phyloP scores from a whole-genome alignment of 805 yeast species.

The Wickerhamiella sergipiensis region DNA sequence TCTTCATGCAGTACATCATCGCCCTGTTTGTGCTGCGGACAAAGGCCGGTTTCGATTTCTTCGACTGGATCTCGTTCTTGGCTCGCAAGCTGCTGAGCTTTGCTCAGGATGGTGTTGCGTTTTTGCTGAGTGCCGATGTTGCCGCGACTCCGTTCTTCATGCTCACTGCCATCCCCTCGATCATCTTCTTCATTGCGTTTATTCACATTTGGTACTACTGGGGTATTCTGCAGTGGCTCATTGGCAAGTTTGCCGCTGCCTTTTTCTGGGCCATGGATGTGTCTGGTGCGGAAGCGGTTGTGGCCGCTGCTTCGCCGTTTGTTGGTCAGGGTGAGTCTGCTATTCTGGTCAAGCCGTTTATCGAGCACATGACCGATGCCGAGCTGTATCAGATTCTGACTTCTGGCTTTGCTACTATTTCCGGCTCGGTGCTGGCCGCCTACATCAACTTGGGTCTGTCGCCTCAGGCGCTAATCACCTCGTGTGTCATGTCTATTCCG shows the following conservation, averaged over 20 bases:
- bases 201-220: conserved; percentile 46
- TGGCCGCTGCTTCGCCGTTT: conserved; percentile 55
- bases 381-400: conserved; percentile 51
- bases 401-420: conserved; percentile 50
- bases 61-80: conserved; percentile 44
- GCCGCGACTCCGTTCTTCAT: conserved; percentile 35
- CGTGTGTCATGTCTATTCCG: conserved; percentile 59
- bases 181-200: conserved; percentile 48
- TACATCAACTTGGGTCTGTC: conserved; percentile 51
- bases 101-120: conserved; percentile 49
- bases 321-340: conserved; percentile 57
- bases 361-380: conserved; percentile 45
- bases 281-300: conserved; percentile 52
- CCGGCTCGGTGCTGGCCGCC: conserved; percentile 50
- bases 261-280: conserved; percentile 48
- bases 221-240: conserved; percentile 47
- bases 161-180: conserved; percentile 48
- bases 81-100: conserved; percentile 44
- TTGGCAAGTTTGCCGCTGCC: conserved; percentile 41
- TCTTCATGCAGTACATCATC: conserved; percentile 44
- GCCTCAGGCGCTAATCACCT: conserved; percentile 48
- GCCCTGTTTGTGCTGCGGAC: conserved; percentile 52
- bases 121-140: conserved; percentile 32
- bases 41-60: conserved; percentile 44
- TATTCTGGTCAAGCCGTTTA: conserved; percentile 42